Base-by-base conservation (phyloP, 805 yeast species). In the Groenewaldozyma tartarivorans region DNA sequence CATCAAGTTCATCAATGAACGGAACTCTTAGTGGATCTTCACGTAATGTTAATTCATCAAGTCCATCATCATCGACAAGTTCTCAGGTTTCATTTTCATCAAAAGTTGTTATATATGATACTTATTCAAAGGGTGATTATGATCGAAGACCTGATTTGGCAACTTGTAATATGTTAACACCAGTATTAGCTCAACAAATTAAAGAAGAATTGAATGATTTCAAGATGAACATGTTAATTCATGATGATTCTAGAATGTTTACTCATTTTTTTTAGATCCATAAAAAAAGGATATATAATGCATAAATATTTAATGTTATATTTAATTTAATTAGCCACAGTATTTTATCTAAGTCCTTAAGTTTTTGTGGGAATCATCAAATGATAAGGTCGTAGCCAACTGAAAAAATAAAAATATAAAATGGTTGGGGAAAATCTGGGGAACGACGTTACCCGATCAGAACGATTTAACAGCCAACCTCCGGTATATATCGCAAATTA, bases 101-200 rank as follows among this genome's bases (percentile, higher is more conserved):
- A 1, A 69, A 86, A 50, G 84, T 92, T 42, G 72, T 84, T 5
- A 71, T 92, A 33, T 90, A 79, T 60, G 94, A 86, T 45, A 90
- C 96, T 0, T 86, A 81, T 59, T 73, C 79, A 44, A 78, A 79
- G 29, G 78, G 74, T 16, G 96, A 83, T 49, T 90, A 90, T 60
- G 96, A 90, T 60, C 76, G 98, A 53, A 86, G 79, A 48, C 96
- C 96, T 0, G 96, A 87, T 47, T 68, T 79, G 21, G 94, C 95
- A 2, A 87, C 96, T 2, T 90, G 96, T 63, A 86, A 88, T 60
- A 86, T 81, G 56, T 68, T 87, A 58, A 87, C 95, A 1, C 95
- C 96, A 4, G 68, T 72, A 43, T 63, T 87, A 56, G 96, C 96
- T 0, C 87, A 84, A 58, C 76, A 75, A 60, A 86, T 90, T 52